phyloP scores from a whole-genome alignment of 1,139 yeast species.

The Scheffersomyces segobiensis region DNA sequence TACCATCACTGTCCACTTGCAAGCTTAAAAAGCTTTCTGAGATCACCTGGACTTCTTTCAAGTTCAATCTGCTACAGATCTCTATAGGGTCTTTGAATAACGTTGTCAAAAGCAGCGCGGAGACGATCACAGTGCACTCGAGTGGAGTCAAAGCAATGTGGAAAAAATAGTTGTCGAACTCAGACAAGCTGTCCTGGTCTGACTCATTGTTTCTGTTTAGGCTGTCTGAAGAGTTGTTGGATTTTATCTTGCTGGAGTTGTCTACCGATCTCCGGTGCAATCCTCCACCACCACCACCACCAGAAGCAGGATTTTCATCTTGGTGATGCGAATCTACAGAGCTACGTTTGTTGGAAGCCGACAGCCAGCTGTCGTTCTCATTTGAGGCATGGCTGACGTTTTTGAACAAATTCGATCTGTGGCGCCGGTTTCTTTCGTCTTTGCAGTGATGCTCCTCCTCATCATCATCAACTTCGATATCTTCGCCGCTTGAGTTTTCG shows the following conservation, averaged over 20 bases:
- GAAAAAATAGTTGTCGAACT: slow-evolving; percentile 36
- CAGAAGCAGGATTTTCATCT: not conserved
- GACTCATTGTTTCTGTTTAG: not conserved
- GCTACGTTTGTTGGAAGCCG: slow-evolving; percentile 4
- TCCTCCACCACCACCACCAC: not conserved
- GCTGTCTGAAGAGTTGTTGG: not conserved
- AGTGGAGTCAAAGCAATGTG: slow-evolving; percentile 58
- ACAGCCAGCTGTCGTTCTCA: slow-evolving; percentile 2
- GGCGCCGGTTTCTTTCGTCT: not conserved
- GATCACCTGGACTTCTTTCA: slow-evolving; percentile 42
- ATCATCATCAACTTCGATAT: not conserved
- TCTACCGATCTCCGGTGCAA: slow-evolving; percentile 12
- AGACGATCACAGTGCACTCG: slow-evolving; percentile 58
- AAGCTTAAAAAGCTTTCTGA: slow-evolving; percentile 51
- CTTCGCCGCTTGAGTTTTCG: not conserved
- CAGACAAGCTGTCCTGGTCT: not conserved
- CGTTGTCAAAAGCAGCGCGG: slow-evolving; percentile 34
- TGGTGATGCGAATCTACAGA: slow-evolving; percentile 7
- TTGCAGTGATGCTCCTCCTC: not conserved
- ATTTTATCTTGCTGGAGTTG: slow-evolving; percentile 18
- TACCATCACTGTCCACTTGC: slow-evolving; percentile 65
- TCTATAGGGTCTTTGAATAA: slow-evolving; percentile 39
- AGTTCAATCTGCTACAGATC: slow-evolving; percentile 26
- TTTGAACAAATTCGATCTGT: not conserved
- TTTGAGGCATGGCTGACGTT: not conserved